phyloP scores from a whole-genome alignment of 495 filamentous ascomycete genomes.

The Aspergillus bridgeri region DNA sequence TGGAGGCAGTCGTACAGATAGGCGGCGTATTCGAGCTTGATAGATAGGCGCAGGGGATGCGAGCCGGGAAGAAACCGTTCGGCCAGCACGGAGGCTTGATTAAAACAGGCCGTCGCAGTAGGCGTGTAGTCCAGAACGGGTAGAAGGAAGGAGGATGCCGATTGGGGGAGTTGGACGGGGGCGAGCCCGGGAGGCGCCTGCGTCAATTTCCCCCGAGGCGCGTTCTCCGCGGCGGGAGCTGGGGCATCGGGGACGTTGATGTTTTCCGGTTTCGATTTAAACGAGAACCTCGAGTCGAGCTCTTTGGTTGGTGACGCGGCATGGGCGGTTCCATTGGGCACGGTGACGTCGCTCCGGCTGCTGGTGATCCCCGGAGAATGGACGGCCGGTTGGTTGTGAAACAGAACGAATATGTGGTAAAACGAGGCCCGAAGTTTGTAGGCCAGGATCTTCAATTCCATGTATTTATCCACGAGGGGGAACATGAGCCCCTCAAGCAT shows the following conservation, averaged over 20 bases:
- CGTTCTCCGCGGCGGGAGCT: neutral
- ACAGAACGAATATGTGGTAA: constrained; percentile 94
- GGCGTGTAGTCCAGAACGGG: constrained; percentile 80
- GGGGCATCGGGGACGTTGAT: constrained; percentile 8
- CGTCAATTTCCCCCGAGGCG: constrained; percentile 24
- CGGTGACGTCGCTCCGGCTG: constrained; percentile 23
- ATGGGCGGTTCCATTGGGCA: constrained; percentile 17
- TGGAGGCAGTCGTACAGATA: constrained; percentile 93
- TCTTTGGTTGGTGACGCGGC: constrained; percentile 30
- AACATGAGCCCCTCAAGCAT: constrained; percentile 85
- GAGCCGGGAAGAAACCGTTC: constrained; percentile 75
- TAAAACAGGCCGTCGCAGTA: constrained; percentile 75
- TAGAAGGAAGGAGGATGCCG: constrained; percentile 63
- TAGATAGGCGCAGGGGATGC: constrained; percentile 83
- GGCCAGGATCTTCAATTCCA: constrained; percentile 80
- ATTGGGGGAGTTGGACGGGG: constrained; percentile 46
- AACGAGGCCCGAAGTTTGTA: constrained; percentile 92
- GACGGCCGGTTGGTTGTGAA: constrained; percentile 73
- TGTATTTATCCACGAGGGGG: constrained; percentile 65
- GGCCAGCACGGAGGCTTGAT: constrained; percentile 70
- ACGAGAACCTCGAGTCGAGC: constrained; percentile 22
- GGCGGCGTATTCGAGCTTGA: constrained; percentile 91
- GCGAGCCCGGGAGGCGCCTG: constrained; percentile 42
- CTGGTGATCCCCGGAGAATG: constrained; percentile 42
- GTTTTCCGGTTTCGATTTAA: constrained; percentile 16